Evolutionary conservation across 441 rosid genomes (phyloP).

Genomic region (Raphanus hybrid): DNA sequence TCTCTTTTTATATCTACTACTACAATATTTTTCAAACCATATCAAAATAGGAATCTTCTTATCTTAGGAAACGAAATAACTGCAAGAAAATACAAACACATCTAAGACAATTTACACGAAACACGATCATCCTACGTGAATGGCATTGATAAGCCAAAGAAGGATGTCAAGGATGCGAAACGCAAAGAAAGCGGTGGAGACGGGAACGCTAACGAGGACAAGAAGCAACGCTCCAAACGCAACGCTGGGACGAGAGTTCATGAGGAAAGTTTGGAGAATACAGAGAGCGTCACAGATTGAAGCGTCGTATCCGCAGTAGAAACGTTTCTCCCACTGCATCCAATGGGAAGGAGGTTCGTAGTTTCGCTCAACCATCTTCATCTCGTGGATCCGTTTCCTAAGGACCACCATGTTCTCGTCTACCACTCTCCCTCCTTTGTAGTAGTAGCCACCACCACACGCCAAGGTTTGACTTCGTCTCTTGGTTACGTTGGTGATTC

Average conservation of each 20-base stretch:
- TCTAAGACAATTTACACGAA: not conserved
- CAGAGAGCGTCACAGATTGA: slow-evolving; percentile 50
- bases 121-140: slow-evolving; percentile 15
- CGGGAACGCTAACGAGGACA: slow-evolving; percentile 52
- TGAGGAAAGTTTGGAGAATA: slow-evolving; percentile 53
- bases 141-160: slow-evolving; percentile 1
- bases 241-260: slow-evolving; percentile 63
- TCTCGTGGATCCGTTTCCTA: slow-evolving; percentile 63
- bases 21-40: not conserved
- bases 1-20: not conserved
- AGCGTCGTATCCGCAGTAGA: slow-evolving; percentile 50
- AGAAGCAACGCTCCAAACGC: slow-evolving; percentile 54
- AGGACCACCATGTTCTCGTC: slow-evolving; percentile 70
- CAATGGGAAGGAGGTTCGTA: slow-evolving; percentile 62
- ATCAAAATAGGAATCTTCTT: not conserved
- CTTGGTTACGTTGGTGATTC: not conserved
- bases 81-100: not conserved
- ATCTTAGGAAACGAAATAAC: not conserved
- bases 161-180: slow-evolving; percentile 22
- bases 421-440: slow-evolving; percentile 44
- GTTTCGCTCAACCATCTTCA: slow-evolving; percentile 62
- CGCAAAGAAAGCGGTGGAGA: slow-evolving; percentile 39
- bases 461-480: too few species aligned
- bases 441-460: slow-evolving; percentile 6
- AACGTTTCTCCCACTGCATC: slow-evolving; percentile 76